Evolutionary conservation across 73 alveolate species (phyloP), one percentile per base, ranked within the genome.

Genomic region (Paramecium biaurelia): DNA sequence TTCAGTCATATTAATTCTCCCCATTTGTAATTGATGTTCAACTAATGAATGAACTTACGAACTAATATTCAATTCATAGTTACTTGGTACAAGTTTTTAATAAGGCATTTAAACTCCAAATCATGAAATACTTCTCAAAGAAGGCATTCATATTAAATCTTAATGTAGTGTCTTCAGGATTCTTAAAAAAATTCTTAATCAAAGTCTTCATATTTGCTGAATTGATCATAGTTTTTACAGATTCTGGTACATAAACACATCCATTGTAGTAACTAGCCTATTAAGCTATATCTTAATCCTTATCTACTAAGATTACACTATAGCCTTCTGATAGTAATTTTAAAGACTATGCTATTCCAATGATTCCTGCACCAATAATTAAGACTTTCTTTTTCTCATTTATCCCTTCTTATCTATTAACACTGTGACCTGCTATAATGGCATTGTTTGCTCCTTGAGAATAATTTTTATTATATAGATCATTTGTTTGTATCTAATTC

Each of bases 251-350:
- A 47, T 43, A 79, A 42, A 45, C 90, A 79, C 90, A 79, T 42
- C 90, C 90, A 79, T 79, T 79, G 15, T 79, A 79, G 28, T 79
- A 79, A 43, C 84, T 63, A 32, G 49, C 20, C 28, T 63, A 63
- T 24, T 63, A 63, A 30, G 84, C 84, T 2, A 63, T 63, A 63
- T 63, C 84, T 14, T 32, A 30, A 26, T 63, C 84, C 28, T 63
- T 63, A 24, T 63, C 84, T 3, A 63, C 84, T 30, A 63, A 32
- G 6, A 63, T 63, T 11, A 63, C 84, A 63, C 84, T 63, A 14
- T 63, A 63, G 5, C 84, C 84, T 63, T 63, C 84, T 11, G 18
- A 26, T 63, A 63, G 12, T 63, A 63, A 63, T 63, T 63, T 63
- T 63, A 63, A 63, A 5, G 84, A 63, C 26, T 63, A 63, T 0